These are phyloP conservation scores for Tetrahymena elliotti DNA, from an alignment of 73 alveolate species.

Conservation along the genomic window DNA sequence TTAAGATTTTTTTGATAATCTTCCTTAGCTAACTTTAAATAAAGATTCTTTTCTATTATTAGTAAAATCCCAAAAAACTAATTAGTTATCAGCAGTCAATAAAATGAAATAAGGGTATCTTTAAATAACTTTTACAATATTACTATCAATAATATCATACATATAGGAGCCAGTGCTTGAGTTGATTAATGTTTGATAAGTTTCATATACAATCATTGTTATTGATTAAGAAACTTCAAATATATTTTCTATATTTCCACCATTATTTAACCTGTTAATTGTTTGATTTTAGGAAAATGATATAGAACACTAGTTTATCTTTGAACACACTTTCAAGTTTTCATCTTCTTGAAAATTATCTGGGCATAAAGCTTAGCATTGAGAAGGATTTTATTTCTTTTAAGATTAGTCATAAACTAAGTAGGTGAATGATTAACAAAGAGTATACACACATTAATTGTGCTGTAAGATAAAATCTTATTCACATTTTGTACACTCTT, in stretches of 20 bases:
- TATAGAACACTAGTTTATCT: background rate
- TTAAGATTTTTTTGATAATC: background rate
- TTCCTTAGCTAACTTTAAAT: background rate
- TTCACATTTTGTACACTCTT: background rate
- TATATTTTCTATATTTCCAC: background rate
- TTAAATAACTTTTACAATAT: background rate
- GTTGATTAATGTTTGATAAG: background rate
- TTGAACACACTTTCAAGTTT: background rate
- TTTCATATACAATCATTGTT: background rate
- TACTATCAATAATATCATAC: background rate
- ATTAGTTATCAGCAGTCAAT: background rate
- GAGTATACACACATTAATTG: background rate
- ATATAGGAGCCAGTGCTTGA: background rate
- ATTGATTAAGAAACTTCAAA: background rate
- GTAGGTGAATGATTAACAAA: background rate
- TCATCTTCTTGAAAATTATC: background rate
- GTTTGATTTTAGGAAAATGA: background rate
- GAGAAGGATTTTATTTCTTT: background rate
- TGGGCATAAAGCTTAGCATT: background rate
- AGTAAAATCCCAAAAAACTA: background rate
- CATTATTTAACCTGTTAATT: background rate
- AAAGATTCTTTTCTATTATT: background rate
- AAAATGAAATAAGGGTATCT: background rate
- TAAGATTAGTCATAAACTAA: background rate
- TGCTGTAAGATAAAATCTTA: background rate